A percentile compares a stretch with the other conserved stretches of the same genome.
Conservation (phyloP, 257 asterid genomes). For the Oldenlandia corymbosa region DNA sequence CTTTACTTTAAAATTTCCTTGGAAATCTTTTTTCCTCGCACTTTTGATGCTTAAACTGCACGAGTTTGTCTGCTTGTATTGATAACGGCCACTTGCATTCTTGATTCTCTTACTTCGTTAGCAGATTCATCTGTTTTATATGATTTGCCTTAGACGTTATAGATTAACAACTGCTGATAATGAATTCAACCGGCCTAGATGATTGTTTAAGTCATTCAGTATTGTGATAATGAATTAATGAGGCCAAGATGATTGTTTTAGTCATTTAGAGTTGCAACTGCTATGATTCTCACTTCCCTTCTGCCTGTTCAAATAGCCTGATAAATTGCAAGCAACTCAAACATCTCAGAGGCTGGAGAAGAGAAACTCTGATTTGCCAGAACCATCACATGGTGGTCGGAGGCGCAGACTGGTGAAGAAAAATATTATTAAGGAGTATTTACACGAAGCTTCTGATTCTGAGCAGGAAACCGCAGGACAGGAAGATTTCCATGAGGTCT, state of each 20-base stretch:
- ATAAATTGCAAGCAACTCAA: constrained; percentile 32
- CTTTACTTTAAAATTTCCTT: not conserved
- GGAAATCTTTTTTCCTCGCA: not conserved
- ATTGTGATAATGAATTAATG: not conserved
- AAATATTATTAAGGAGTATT: constrained; percentile 26
- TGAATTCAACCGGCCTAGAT: not conserved
- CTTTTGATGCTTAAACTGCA: not conserved
- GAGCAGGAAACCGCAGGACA: constrained; percentile 25
- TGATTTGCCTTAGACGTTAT: no score
- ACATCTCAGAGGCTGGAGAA: constrained; percentile 32
- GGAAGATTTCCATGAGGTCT: constrained; percentile 17
- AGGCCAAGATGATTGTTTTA: not conserved
- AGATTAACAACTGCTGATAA: not conserved
- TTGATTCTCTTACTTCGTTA: not conserved
- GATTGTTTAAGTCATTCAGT: not conserved
- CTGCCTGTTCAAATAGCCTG: constrained; percentile 23
- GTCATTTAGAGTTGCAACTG: not conserved
- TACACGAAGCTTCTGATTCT: constrained; percentile 31
- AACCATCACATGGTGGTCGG: constrained; percentile 14
- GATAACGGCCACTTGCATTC: not conserved
- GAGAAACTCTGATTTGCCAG: constrained; percentile 28
- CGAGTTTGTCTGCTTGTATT: not conserved
- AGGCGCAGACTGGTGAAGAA: constrained; percentile 54
- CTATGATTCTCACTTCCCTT: constrained; percentile 4
- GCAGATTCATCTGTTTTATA: no score